Evolutionary conservation across 176 grass and related monocot genomes (phyloP).

Genomic region (Miscanthus lutarioriparius): DNA sequence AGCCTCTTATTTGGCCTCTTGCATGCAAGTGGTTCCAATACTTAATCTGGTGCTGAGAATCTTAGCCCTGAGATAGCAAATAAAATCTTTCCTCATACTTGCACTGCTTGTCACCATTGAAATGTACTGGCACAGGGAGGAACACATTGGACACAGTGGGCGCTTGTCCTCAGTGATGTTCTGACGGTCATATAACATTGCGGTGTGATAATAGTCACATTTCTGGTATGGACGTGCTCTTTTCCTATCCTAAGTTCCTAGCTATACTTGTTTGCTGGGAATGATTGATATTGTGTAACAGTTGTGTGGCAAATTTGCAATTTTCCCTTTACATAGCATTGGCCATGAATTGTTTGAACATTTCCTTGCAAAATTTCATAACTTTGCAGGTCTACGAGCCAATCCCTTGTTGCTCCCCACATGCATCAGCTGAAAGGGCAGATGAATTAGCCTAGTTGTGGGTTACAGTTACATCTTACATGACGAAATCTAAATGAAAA

Average conservation of each 20-base stretch:
- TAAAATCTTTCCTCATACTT: not conserved
- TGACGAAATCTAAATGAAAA: too few species aligned
- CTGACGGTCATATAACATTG: conserved; percentile 55
- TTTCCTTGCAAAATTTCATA: too few species aligned
- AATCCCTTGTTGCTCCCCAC: too few species aligned
- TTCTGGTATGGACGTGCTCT: not conserved
- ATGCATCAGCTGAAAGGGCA: too few species aligned
- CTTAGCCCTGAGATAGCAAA: not conserved
- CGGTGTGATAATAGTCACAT: not conserved
- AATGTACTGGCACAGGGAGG: conserved; percentile 58
- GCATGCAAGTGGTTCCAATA: not conserved
- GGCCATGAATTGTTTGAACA: too few species aligned
- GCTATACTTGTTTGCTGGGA: not conserved
- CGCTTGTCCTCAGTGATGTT: conserved; percentile 79
- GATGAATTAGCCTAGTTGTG: too few species aligned
- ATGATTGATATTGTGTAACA: not conserved
- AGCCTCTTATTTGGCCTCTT: not conserved
- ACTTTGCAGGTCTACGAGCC: too few species aligned
- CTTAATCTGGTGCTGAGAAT: not conserved
- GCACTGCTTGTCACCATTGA: not conserved
- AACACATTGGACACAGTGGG: conserved; percentile 99
- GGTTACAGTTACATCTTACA: too few species aligned
- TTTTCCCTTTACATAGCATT: not conserved
- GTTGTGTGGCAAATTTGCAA: not conserved
- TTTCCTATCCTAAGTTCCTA: not conserved